Conservation (phyloP, 345 rosid genomes). For the Kandelia obovata region DNA sequence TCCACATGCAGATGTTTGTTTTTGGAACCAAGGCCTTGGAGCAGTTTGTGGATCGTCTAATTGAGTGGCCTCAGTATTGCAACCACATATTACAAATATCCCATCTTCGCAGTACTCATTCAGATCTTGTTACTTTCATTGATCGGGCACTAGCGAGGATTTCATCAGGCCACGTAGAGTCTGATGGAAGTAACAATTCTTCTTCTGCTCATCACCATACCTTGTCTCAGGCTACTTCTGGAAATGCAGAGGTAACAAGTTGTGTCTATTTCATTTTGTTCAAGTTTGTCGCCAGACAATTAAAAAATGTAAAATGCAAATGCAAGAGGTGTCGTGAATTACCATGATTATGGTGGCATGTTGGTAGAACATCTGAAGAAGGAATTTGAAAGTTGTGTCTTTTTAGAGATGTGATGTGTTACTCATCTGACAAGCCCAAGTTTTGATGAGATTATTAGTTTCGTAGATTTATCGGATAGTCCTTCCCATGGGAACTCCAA, state of each 20-base stretch:
- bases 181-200: conserved; percentile 48
- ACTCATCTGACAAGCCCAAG: too few relatives aligned
- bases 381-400: too few relatives aligned
- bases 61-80: conserved; percentile 99
- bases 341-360: too few relatives aligned
- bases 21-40: conserved; percentile 96
- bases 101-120: conserved; percentile 75
- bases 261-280: conserved; percentile 6
- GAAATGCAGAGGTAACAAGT: conserved; percentile 60
- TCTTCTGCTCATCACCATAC: conserved; percentile 44
- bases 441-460: too few relatives aligned
- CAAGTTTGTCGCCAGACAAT: not conserved
- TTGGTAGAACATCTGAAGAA: too few relatives aligned
- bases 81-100: conserved; percentile 97
- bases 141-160: conserved; percentile 80
- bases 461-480: too few relatives aligned
- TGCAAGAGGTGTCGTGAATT: too few relatives aligned
- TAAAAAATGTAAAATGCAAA: too few relatives aligned
- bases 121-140: conserved; percentile 82
- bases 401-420: too few relatives aligned
- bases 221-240: conserved; percentile 44
- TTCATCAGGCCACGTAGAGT: conserved; percentile 72
- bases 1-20: conserved; percentile 74
- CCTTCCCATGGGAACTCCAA: too few relatives aligned
- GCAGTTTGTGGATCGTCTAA: conserved; percentile 89